A percentile compares a stretch with the other conserved stretches of the same genome.
Conservation (phyloP, 164 flowering plant species). For the Vitis rotundifolia region DNA sequence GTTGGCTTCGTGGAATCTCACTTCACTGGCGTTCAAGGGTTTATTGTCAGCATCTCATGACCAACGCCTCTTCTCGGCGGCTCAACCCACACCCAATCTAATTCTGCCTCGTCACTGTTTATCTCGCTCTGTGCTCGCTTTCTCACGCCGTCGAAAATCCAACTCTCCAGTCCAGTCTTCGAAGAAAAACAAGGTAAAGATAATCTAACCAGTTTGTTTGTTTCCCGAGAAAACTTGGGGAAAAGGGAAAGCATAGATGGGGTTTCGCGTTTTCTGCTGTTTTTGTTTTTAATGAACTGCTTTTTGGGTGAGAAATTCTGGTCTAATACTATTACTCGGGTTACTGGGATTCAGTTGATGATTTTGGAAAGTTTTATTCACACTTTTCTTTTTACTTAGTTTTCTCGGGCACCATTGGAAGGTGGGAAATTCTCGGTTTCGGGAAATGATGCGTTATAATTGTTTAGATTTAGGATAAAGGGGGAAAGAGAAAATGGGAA, state of each 20-base stretch:
- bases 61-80: background rate
- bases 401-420: too few relatives aligned
- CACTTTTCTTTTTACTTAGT: too few relatives aligned
- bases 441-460: too few relatives aligned
- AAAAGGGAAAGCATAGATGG: background rate
- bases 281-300: too few relatives aligned
- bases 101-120: slow-evolving; percentile 15
- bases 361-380: too few relatives aligned
- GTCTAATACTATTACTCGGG: too few relatives aligned
- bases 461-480: too few relatives aligned
- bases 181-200: slow-evolving; percentile 23
- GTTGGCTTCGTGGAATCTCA: slow-evolving; percentile 9
- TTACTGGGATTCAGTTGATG: too few relatives aligned
- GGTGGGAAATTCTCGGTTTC: too few relatives aligned
- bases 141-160: slow-evolving; percentile 28
- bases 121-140: slow-evolving; percentile 13
- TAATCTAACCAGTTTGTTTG: background rate
- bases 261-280: too few relatives aligned
- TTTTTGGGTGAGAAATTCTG: too few relatives aligned
- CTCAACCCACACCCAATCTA: background rate
- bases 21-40: slow-evolving; percentile 8
- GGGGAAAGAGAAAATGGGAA: too few relatives aligned
- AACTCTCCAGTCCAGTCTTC: slow-evolving; percentile 8
- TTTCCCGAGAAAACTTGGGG: background rate
- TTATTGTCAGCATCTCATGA: background rate